Percentiles rank a stretch among this genome's conserved stretches.
phyloP scores from a whole-genome alignment of 75 land plant genomes.

The Azolla pinnata region DNA sequence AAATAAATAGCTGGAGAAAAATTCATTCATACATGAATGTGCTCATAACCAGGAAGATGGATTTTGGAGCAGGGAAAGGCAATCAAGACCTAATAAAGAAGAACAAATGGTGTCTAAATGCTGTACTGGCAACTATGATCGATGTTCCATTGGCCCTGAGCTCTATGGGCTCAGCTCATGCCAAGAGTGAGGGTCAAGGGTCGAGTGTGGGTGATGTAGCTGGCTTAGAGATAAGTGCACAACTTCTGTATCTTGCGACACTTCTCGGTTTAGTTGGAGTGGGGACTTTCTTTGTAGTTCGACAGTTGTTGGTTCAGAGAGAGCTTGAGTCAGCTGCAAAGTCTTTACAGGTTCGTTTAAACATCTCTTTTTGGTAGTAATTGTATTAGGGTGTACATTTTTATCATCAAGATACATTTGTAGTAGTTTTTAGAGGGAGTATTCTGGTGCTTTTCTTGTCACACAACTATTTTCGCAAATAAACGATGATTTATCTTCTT shows the following conservation, averaged over 20 bases:
- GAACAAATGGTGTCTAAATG: neutral
- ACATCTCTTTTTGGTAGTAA: neutral
- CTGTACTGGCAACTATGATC: neutral
- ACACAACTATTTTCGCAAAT: no score
- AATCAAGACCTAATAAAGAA: neutral
- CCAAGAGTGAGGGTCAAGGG: slow-evolving; percentile 27
- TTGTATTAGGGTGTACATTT: no score
- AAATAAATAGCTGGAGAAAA: no score
- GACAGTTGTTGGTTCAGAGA: slow-evolving; percentile 80
- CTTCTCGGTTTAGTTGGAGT: slow-evolving; percentile 75
- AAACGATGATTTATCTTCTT: no score
- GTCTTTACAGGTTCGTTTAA: slow-evolving; percentile 64
- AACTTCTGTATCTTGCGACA: slow-evolving; percentile 71
- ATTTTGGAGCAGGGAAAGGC: slow-evolving; percentile 2
- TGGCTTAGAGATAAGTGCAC: slow-evolving; percentile 77
- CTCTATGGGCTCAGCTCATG: slow-evolving; percentile 24
- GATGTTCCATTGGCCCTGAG: neutral
- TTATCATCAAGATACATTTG: neutral
- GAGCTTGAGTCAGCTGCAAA: slow-evolving; percentile 95
- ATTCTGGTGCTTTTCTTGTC: no score
- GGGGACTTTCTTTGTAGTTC: slow-evolving; percentile 81
- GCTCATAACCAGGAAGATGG: no score
- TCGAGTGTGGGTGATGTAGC: slow-evolving; percentile 43
- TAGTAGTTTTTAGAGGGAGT: neutral
- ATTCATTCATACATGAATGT: no score